phyloP scores from a whole-genome alignment of 2,329 filamentous ascomycete genomes.

The Stagonosporopsis tanaceti region DNA sequence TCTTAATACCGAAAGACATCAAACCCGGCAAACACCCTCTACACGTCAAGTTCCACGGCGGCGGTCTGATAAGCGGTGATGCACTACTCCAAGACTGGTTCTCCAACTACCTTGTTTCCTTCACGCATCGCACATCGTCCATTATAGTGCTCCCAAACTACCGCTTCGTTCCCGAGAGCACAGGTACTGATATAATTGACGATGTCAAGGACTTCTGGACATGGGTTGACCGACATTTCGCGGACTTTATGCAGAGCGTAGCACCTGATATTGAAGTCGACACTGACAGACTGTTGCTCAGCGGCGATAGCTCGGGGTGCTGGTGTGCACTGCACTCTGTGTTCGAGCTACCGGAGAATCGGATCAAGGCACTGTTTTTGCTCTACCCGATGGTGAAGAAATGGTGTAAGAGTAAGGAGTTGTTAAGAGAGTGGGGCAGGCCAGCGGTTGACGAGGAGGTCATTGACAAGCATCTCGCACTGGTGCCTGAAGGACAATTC shows the following conservation, averaged over 20 bases:
- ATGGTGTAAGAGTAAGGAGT: conserved; percentile 15
- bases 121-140: conserved; percentile 46
- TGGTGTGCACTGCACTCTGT: conserved; percentile 32
- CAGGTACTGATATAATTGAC: conserved; percentile 52
- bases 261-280: conserved; percentile 14
- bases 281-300: conserved; percentile 28
- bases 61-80: conserved; percentile 39
- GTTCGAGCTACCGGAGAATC: conserved; percentile 3
- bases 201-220: conserved; percentile 56
- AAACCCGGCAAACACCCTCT: conserved; percentile 32
- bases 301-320: conserved; percentile 41
- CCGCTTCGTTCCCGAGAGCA: conserved; percentile 57
- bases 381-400: conserved; percentile 15
- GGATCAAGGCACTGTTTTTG: conserved; percentile 5
- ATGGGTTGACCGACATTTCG: conserved; percentile 48
- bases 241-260: background rate
- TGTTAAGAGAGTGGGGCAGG: conserved; percentile 5
- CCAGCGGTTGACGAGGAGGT: conserved; percentile 2
- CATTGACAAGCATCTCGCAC: conserved; percentile 8
- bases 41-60: conserved; percentile 52
- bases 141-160: conserved; percentile 57
- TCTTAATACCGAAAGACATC: conserved; percentile 45
- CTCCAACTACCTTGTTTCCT: conserved; percentile 39
- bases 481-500: background rate
- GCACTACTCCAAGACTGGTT: conserved; percentile 22